These are phyloP conservation scores for Ammopiptanthus mongolicus DNA, from an alignment of 306 rosid species.

Conservation along the genomic window DNA sequence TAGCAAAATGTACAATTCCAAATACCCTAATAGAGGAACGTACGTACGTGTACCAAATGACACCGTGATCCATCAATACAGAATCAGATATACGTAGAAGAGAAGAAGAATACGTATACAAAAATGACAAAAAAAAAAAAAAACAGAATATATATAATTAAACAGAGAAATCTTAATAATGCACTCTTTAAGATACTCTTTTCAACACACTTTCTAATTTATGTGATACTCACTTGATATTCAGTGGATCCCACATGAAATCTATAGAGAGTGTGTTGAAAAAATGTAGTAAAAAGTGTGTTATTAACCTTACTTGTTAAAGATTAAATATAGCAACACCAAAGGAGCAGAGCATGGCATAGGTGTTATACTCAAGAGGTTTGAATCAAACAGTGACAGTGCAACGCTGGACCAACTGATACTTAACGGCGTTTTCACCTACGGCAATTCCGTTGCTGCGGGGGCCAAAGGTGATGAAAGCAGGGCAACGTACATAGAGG, in stretches of 20 bases:
- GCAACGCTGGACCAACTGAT: conserved; percentile 75
- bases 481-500: conserved; percentile 63
- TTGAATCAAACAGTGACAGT: conserved; percentile 46
- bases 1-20: conserved; percentile 55
- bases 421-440: conserved; percentile 67
- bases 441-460: conserved; percentile 39
- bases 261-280: no score
- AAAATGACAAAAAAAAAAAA: not conserved
- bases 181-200: no score
- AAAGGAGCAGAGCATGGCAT: not conserved
- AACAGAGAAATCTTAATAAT: no score
- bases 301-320: no score
- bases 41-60: not conserved
- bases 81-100: not conserved
- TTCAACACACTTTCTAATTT: no score
- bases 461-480: conserved; percentile 62
- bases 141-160: not conserved
- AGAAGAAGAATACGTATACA: not conserved
- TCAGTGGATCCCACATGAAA: no score
- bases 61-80: not conserved
- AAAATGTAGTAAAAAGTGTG: no score
- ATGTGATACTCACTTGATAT: no score
- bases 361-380: not conserved
- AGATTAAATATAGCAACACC: not conserved
- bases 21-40: conserved; percentile 7